Conservation (phyloP, 2,329 filamentous ascomycete genomes). For the Calonectria fujianensis region DNA sequence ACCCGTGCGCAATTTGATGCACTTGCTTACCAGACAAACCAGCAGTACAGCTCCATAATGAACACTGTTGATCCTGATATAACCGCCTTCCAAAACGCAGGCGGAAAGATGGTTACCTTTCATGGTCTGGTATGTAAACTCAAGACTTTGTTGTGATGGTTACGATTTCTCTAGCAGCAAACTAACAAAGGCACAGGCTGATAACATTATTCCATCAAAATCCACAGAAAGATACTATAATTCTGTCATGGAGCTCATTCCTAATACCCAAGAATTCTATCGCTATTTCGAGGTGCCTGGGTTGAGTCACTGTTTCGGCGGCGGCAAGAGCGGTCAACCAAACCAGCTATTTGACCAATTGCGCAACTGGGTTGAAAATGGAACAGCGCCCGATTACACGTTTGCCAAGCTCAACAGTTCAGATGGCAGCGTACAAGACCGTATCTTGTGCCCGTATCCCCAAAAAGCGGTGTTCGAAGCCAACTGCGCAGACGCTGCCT, state of each 20-base stretch:
- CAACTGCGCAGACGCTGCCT: not conserved
- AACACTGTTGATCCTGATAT: not conserved
- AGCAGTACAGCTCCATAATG: slow-evolving; percentile 3
- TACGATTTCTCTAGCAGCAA: not conserved
- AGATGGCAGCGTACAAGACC: not conserved
- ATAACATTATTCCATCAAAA: not conserved
- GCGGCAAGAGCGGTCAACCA: not conserved
- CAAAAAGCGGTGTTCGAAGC: not conserved
- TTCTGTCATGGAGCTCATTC: not conserved
- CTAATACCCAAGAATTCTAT: not conserved
- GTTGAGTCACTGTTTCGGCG: not conserved
- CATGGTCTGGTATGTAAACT: not conserved
- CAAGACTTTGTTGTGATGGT: not conserved
- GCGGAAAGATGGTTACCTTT: not conserved
- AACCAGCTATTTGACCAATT: not conserved
- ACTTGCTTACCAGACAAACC: not conserved
- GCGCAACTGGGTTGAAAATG: slow-evolving; percentile 7
- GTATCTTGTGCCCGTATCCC: slow-evolving; percentile 1
- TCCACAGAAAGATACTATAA: slow-evolving; percentile 5
- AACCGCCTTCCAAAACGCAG: not conserved
- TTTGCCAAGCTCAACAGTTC: not conserved
- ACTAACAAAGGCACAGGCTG: not conserved
- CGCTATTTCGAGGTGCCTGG: slow-evolving; percentile 1
- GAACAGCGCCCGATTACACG: not conserved
- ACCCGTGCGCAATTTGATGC: not conserved